Percentiles rank a stretch among this genome's conserved stretches.
Evolutionary conservation across 2,329 filamentous ascomycete species (phyloP).

Genomic region (Microdochium trichocladiopsis): DNA sequence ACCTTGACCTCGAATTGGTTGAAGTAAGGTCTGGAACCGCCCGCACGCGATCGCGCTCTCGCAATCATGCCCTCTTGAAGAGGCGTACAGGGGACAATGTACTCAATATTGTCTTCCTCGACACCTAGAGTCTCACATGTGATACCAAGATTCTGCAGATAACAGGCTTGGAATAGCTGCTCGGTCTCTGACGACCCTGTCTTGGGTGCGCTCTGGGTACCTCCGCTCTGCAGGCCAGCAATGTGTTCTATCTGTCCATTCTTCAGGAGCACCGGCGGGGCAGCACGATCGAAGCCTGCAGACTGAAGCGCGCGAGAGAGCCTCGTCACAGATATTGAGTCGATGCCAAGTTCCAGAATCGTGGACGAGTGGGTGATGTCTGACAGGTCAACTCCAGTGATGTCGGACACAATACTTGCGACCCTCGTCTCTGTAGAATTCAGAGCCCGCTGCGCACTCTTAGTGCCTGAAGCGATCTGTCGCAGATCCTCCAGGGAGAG

Average conservation of each 20-base stretch:
- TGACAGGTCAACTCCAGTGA: constrained; percentile 35
- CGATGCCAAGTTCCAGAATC: constrained; percentile 80
- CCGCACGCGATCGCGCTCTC: constrained; percentile 41
- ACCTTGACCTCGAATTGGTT: constrained; percentile 64
- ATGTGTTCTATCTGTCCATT: constrained; percentile 46
- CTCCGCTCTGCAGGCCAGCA: constrained; percentile 23
- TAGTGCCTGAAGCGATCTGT: constrained; percentile 32
- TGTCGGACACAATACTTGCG: constrained; percentile 43
- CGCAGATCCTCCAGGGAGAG: constrained; percentile 57
- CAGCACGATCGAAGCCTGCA: constrained; percentile 52
- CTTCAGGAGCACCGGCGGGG: constrained; percentile 61
- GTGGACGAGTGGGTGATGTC: constrained; percentile 51
- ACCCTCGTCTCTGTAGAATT: constrained; percentile 37
- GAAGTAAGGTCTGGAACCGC: constrained; percentile 61
- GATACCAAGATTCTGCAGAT: constrained; percentile 49
- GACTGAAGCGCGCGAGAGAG: constrained; percentile 59
- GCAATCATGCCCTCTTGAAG: constrained; percentile 84
- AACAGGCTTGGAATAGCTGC: constrained; percentile 57
- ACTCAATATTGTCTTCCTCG: constrained; percentile 51
- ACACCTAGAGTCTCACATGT: constrained; percentile 47
- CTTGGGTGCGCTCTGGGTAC: constrained; percentile 27
- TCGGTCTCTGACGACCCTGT: constrained; percentile 23
- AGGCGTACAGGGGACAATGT: constrained; percentile 75
- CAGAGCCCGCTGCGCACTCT: constrained; percentile 10
- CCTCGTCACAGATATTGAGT: constrained; percentile 77